phyloP scores from a whole-genome alignment of 208 protist species.

The Trypanosoma platydactyli region DNA sequence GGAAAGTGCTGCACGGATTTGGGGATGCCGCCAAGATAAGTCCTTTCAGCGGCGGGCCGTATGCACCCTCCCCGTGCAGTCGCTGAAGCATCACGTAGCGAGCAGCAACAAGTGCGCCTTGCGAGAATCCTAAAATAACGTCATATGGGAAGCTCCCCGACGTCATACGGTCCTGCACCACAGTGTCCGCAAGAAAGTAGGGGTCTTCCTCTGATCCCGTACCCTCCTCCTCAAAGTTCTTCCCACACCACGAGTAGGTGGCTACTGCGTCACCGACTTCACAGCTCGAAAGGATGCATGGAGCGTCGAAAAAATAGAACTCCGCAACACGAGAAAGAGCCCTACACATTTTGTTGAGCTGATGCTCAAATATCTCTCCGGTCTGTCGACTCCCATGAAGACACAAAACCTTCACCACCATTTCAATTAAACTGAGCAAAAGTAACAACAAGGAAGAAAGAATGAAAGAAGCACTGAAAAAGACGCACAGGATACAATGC shows the following conservation, averaged over 20 bases:
- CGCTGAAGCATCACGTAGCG: slow-evolving; percentile 60
- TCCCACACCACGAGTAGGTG: slow-evolving; percentile 61
- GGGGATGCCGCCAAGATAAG: slow-evolving; percentile 71
- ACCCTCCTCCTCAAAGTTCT: slow-evolving; percentile 6
- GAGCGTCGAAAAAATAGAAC: slow-evolving; percentile 67
- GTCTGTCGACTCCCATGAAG: slow-evolving; percentile 83
- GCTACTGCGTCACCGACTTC: slow-evolving; percentile 45
- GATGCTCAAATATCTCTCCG: slow-evolving; percentile 81
- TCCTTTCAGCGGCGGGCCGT: slow-evolving; percentile 24
- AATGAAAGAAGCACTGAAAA: neutral
- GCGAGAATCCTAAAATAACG: slow-evolving; percentile 84
- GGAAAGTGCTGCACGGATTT: slow-evolving; percentile 54
- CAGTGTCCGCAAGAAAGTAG: slow-evolving; percentile 55
- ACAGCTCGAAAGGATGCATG: slow-evolving; percentile 43
- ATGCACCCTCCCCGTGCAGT: slow-evolving; percentile 24
- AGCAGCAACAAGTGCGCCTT: slow-evolving; percentile 67
- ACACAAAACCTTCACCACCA: slow-evolving; percentile 64
- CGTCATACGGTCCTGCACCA: slow-evolving; percentile 39
- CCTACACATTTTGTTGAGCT: slow-evolving; percentile 57
- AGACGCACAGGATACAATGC: neutral
- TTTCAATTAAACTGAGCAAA: neutral
- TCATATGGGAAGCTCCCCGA: slow-evolving; percentile 29
- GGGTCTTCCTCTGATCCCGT: slow-evolving; percentile 17
- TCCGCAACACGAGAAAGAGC: slow-evolving; percentile 40
- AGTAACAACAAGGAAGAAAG: neutral